Conservation (phyloP, 768 basidiomycete species). For the Auriculariales sp. region DNA sequence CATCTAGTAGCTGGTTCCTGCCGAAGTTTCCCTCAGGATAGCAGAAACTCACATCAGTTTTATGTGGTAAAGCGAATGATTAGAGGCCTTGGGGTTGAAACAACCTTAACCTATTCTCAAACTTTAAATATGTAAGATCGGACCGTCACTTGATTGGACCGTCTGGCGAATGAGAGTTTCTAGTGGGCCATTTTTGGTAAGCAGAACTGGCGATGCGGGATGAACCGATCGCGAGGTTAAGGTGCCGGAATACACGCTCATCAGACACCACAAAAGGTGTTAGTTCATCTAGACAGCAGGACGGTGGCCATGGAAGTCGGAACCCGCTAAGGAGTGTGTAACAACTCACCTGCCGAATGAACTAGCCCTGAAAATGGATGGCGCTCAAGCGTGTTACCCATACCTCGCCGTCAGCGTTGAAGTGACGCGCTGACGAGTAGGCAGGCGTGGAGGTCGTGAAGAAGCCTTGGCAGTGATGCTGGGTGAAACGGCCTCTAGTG, state of each 20-base stretch:
- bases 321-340: constrained; percentile 79
- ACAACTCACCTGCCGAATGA: constrained; percentile 84
- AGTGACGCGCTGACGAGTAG: constrained; percentile 63
- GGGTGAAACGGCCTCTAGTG: constrained; percentile 67
- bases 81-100: constrained; percentile 83
- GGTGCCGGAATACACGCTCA: constrained; percentile 57
- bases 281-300: constrained; percentile 82
- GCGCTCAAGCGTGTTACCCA: constrained; percentile 79
- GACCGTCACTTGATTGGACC: constrained; percentile 35
- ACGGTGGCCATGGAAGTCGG: constrained; percentile 79
- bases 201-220: constrained; percentile 60
- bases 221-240: constrained; percentile 63
- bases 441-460: constrained; percentile 67
- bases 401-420: constrained; percentile 64
- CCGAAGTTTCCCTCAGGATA: constrained; percentile 77
- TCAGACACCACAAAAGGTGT: constrained; percentile 40
- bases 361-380: constrained; percentile 87
- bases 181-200: constrained; percentile 65
- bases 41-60: constrained; percentile 44
- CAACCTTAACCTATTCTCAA: constrained; percentile 76
- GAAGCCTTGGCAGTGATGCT: constrained; percentile 65
- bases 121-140: constrained; percentile 52
- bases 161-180: constrained; percentile 47
- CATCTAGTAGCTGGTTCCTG: constrained; percentile 89
- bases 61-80: constrained; percentile 72